phyloP scores from a whole-genome alignment of 305 asterid species.

The Fraxinus greggii region DNA sequence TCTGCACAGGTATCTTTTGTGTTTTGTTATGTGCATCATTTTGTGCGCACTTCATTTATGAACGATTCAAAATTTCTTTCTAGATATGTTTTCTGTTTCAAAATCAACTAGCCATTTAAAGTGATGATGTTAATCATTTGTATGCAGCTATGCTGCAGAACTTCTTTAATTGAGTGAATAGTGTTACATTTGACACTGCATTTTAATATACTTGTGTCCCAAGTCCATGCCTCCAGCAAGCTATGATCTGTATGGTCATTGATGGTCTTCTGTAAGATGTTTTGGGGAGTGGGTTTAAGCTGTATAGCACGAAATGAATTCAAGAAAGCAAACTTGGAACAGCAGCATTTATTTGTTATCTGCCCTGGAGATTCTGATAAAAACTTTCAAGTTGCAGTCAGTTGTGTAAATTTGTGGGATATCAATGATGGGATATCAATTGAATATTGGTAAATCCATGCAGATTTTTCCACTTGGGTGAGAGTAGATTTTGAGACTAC shows the following conservation, averaged over 20 bases:
- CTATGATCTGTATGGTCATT: not conserved
- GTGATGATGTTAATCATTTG: conserved; percentile 3
- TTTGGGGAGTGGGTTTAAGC: not conserved
- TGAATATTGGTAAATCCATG: not conserved
- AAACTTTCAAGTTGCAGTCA: not conserved
- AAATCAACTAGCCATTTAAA: not conserved
- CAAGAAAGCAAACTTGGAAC: not conserved
- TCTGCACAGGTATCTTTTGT: conserved; percentile 64
- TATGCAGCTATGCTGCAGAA: not conserved
- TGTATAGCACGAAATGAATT: not conserved
- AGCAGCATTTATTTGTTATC: not conserved
- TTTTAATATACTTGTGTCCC: not conserved
- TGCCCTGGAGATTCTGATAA: not conserved
- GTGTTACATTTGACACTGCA: not conserved
- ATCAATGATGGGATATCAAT: not conserved
- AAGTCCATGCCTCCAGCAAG: not conserved
- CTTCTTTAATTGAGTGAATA: not conserved
- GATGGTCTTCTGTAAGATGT: not conserved
- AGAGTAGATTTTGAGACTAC: not conserved
- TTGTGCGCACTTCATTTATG: not conserved
- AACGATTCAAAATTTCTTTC: not conserved
- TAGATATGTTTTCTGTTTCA: not conserved
- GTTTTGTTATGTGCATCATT: conserved; percentile 6
- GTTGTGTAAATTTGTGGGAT: not conserved
- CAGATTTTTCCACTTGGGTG: not conserved